Evolutionary conservation across 495 filamentous ascomycete species (phyloP), one percentile per base, ranked within the genome.

Genomic region (Tricharina praecox): DNA sequence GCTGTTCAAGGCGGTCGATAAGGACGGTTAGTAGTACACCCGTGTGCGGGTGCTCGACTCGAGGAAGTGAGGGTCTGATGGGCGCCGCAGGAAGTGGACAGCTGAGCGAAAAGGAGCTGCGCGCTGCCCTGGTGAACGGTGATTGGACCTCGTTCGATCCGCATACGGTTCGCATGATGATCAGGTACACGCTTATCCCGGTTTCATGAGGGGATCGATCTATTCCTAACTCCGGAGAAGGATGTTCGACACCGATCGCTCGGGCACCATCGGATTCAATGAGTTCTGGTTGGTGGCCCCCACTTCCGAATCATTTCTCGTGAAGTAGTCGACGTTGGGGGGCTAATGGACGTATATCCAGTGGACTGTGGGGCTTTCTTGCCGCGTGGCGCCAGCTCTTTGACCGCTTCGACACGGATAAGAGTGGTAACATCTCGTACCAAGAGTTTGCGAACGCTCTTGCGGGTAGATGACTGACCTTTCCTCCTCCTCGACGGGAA

Each of bases 131-230:
- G 7, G 92, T 97, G 33, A 97, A 97, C 63, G 88, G 85, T 35
- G 90, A 97, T 68, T 96, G 78, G 71, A 81, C 83, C 3, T 73
- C 81, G 3, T 97, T 97, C 63, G 92, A 97, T 65, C 76, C 79
- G n/a, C 82, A 93, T 53, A 97, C 90, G 2, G 85, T 97, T 48
- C 79, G 80, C 50, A 92, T 94, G 85, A 96, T 97, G 90, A 94
- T 96, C 51, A 77, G 73, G 57, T 60, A 47, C 48, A n/a, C n/a
- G n/a, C n/a, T n/a, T n/a, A n/a, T n/a, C n/a, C n/a, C n/a, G n/a
- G n/a, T n/a, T n/a, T n/a, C n/a, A n/a, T n/a, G n/a, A n/a, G n/a
- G n/a, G n/a, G n/a, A n/a, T n/a, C n/a, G n/a, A n/a, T n/a, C n/a
- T n/a, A n/a, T n/a, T n/a, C n/a, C 28, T 32, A 13, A 32, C 18